Conservation (phyloP, 2,329 filamentous ascomycete genomes). For the Beauveria sp. region DNA sequence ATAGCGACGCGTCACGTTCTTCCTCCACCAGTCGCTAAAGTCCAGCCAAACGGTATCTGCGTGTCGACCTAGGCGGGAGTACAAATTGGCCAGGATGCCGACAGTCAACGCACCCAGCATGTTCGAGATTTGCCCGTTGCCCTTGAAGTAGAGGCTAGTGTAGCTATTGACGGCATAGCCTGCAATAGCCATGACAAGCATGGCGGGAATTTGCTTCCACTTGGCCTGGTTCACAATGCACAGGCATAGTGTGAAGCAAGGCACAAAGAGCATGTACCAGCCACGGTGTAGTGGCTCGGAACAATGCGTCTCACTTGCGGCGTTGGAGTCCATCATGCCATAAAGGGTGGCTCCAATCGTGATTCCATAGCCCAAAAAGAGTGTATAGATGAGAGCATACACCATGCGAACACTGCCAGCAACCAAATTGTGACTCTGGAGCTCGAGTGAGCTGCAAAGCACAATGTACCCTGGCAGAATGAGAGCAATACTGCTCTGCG, state of each 20-base stretch:
- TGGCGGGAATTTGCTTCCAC: slow-evolving; percentile 68
- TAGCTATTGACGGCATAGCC: slow-evolving; percentile 74
- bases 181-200: slow-evolving; percentile 64
- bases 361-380: slow-evolving; percentile 68
- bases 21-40: slow-evolving; percentile 41
- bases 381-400: slow-evolving; percentile 66
- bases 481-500: slow-evolving; percentile 67
- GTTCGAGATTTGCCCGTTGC: slow-evolving; percentile 68
- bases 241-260: slow-evolving; percentile 64
- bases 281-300: slow-evolving; percentile 33
- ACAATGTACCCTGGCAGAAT: slow-evolving; percentile 57
- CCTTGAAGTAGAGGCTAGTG: slow-evolving; percentile 55
- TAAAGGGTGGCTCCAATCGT: slow-evolving; percentile 62
- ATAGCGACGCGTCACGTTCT: slow-evolving; percentile 28
- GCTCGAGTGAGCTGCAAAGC: slow-evolving; percentile 47
- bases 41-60: slow-evolving; percentile 49
- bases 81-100: slow-evolving; percentile 71
- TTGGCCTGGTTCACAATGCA: slow-evolving; percentile 77
- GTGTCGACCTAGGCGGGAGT: slow-evolving; percentile 58
- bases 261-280: slow-evolving; percentile 64
- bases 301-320: slow-evolving; percentile 39
- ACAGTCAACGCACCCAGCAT: slow-evolving; percentile 71
- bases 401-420: slow-evolving; percentile 69
- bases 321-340: slow-evolving; percentile 51
- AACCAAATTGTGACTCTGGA: slow-evolving; percentile 63